Base-by-base conservation (phyloP, 257 asterid species). In the Nicotiana sylvestris region DNA sequence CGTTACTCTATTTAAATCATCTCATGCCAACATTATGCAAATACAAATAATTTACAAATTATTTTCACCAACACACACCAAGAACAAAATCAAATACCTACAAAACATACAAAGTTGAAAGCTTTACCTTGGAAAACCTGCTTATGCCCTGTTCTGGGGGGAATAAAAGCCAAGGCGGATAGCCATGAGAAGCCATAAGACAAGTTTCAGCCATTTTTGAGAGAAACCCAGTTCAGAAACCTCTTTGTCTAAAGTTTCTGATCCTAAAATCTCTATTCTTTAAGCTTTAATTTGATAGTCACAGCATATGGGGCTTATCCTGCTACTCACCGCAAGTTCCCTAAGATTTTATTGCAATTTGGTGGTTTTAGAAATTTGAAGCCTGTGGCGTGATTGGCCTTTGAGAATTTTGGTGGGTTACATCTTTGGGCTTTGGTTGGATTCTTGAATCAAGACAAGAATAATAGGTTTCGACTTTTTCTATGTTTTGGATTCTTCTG, bases 151-250 rank as follows among this genome's bases (percentile, higher is more conserved):
- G 92, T 55, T 90, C 98, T 1, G 88, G 85, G 65, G 89, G 85
- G 77, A 86, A 81, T 80, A 84, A 74, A 60, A 86, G 77, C 30
- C 90, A 90, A 69, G 90, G 87, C 62, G 89, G 93, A 86, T 76
- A 87, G 66, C 91, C 92, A 85, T 87, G 90, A 61, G 96, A 93
- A 87, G 98, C 93, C 95, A 93, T 87, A 89, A 91, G 85, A 83
- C 89, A 90, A 21, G 87, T 87, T 88, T 94, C 94, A 83, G 82
- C 90, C 93, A 87, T 91, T 25, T 81, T 76, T 29, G 33, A 66
- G 79, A 81, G 83, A 84, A 81, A 53, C 85, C 81, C 81, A 80
- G 77, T 35, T 49, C 56, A 62, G 83, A 84, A 83, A 82, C 84
- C 80, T 43, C 39, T 74, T 43, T 11, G 2, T 46, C 35, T n/a